These are phyloP conservation scores for Penstemon eatonii DNA, from an alignment of 257 asterid species.

Conservation along the genomic window DNA sequence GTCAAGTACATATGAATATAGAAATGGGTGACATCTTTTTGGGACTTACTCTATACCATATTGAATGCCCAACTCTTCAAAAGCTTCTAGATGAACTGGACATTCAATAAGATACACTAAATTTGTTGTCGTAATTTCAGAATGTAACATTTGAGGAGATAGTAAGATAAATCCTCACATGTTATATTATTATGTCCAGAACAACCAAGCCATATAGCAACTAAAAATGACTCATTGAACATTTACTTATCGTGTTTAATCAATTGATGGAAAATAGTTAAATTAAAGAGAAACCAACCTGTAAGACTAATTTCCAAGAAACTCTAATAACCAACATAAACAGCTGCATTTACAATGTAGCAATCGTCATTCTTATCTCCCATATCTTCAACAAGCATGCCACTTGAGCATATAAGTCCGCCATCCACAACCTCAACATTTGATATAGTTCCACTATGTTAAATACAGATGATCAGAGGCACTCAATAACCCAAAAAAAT, in stretches of 20 bases:
- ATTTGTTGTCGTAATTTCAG: too few relatives aligned
- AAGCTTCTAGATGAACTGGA: too few relatives aligned
- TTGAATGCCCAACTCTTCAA: too few relatives aligned
- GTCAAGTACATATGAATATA: too few relatives aligned
- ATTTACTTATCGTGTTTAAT: not conserved
- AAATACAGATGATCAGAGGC: conserved; percentile 18
- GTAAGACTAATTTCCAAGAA: not conserved
- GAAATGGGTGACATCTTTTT: too few relatives aligned
- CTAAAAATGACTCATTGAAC: conserved; percentile 1
- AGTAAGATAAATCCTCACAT: too few relatives aligned
- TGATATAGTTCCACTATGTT: conserved; percentile 65
- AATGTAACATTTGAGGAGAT: too few relatives aligned
- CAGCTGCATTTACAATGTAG: conserved; percentile 90
- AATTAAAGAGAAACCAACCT: conserved; percentile 34
- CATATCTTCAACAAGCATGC: conserved; percentile 90
- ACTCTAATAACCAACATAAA: conserved; percentile 77
- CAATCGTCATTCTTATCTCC: conserved; percentile 88
- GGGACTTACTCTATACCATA: too few relatives aligned
- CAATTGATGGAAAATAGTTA: too few relatives aligned
- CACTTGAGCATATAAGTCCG: conserved; percentile 86
- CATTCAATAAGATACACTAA: too few relatives aligned
- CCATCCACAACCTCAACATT: conserved; percentile 81
- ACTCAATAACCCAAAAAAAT: not conserved
- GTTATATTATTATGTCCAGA: too few relatives aligned
- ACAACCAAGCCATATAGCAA: not conserved